Conservation (phyloP, 805 yeast genomes). For the Tanozyma kutaoensis region DNA sequence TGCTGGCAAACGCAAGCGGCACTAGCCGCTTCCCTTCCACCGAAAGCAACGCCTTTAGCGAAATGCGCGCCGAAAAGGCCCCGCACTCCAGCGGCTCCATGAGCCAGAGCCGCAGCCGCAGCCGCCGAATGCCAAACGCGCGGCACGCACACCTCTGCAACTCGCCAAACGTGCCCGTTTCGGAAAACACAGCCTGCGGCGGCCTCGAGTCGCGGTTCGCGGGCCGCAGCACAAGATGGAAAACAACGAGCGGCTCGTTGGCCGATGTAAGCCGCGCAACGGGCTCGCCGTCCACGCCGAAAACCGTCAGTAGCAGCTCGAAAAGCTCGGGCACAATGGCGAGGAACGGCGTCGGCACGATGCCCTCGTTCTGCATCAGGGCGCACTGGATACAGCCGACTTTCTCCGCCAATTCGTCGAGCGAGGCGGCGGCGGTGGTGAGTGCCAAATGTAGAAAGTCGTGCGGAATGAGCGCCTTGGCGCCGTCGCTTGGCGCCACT, state of each 20-base stretch:
- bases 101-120: conserved; percentile 23
- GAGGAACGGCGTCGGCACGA: background rate
- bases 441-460: no score
- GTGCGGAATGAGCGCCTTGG: no score
- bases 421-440: conserved; percentile 34
- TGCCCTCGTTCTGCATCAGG: background rate
- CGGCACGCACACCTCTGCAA: conserved; percentile 13
- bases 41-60: conserved; percentile 13
- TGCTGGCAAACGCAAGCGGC: conserved; percentile 8
- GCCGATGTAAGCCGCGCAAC: conserved; percentile 16
- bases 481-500: no score
- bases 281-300: conserved; percentile 32
- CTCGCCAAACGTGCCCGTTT: conserved; percentile 20
- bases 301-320: conserved; percentile 31
- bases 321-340: background rate
- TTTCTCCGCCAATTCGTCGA: conserved; percentile 7
- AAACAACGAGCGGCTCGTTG: conserved; percentile 12
- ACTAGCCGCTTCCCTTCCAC: conserved; percentile 16
- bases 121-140: conserved; percentile 3
- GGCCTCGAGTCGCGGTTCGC: background rate
- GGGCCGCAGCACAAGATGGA: conserved; percentile 19
- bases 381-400: conserved; percentile 37
- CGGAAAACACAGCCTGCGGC: conserved; percentile 11
- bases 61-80: conserved; percentile 11
- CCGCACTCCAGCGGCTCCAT: conserved; percentile 12